Percentiles rank a stretch among this genome's conserved stretches.
phyloP scores from a whole-genome alignment of 2,329 filamentous ascomycete genomes.

The Nigrospora sphaerica region DNA sequence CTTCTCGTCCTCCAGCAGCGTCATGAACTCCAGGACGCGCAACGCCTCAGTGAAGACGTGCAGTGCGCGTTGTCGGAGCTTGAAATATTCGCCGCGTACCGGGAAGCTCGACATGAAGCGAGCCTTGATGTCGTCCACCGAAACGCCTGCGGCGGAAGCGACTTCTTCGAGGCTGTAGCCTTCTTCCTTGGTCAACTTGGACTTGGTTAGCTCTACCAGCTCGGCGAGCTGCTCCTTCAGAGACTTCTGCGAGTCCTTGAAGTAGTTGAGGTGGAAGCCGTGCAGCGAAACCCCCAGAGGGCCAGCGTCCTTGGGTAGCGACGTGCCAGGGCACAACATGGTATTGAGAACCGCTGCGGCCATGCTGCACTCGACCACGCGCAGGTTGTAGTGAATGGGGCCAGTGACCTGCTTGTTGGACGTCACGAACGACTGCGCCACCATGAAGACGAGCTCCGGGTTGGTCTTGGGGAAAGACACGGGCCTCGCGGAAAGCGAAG shows the following conservation, averaged over 20 bases:
- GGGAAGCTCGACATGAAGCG: slow-evolving; percentile 84
- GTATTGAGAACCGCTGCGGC: slow-evolving; percentile 66
- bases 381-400: slow-evolving; percentile 91
- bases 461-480: slow-evolving; percentile 75
- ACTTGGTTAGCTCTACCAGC: slow-evolving; percentile 61
- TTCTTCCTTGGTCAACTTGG: slow-evolving; percentile 67
- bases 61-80: slow-evolving; percentile 76
- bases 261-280: slow-evolving; percentile 81
- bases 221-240: slow-evolving; percentile 64
- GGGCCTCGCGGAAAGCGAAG: slow-evolving; percentile 66
- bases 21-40: slow-evolving; percentile 77
- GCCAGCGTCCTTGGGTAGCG: slow-evolving; percentile 68
- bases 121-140: slow-evolving; percentile 63
- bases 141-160: slow-evolving; percentile 60
- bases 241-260: slow-evolving; percentile 44
- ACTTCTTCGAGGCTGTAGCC: slow-evolving; percentile 89
- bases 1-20: slow-evolving; percentile 56
- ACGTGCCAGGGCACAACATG: slow-evolving; percentile 47
- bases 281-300: slow-evolving; percentile 78
- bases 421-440: slow-evolving; percentile 88
- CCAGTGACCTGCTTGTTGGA: slow-evolving; percentile 93
- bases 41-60: slow-evolving; percentile 89
- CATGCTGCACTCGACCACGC: slow-evolving; percentile 90
- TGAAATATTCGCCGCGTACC: slow-evolving; percentile 80
- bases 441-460: slow-evolving; percentile 83